A percentile compares a stretch with the other conserved stretches of the same genome.
These are phyloP conservation scores for Suillus lakei DNA, from an alignment of 768 basidiomycete species.

Conservation along the genomic window DNA sequence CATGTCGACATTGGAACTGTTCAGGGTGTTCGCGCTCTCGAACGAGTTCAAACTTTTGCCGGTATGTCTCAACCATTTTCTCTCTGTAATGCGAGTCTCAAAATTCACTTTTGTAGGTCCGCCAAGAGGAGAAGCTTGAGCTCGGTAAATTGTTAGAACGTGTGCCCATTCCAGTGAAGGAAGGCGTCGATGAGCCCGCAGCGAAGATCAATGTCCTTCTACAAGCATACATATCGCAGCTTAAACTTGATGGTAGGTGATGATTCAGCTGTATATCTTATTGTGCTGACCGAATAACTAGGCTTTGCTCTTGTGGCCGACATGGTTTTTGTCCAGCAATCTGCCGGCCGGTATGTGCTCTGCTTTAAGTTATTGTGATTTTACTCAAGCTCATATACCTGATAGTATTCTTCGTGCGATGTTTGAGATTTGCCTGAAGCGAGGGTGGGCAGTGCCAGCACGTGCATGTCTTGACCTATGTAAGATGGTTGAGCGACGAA, in stretches of 20 bases:
- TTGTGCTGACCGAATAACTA: constrained; percentile 23
- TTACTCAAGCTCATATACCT: constrained; percentile 8
- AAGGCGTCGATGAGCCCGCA: constrained; percentile 93
- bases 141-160: constrained; percentile 88
- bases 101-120: constrained; percentile 46
- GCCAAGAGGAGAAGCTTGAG: constrained; percentile 87
- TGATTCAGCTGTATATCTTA: not conserved
- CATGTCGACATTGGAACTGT: constrained; percentile 89
- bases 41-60: constrained; percentile 96
- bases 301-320: constrained; percentile 87
- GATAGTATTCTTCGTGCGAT: constrained; percentile 91
- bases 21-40: constrained; percentile 93
- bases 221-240: constrained; percentile 92
- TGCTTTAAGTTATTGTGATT: not conserved
- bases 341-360: constrained; percentile 77
- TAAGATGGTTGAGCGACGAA: constrained; percentile 92
- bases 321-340: constrained; percentile 97
- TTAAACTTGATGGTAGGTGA: constrained; percentile 81
- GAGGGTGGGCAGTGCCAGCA: constrained; percentile 97
- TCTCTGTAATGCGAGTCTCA: not conserved
- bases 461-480: constrained; percentile 90
- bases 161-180: constrained; percentile 97
- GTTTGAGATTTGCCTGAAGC: constrained; percentile 96
- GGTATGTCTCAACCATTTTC: constrained; percentile 40
- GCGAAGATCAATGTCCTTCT: constrained; percentile 97